These are phyloP conservation scores for Kurtzmaniella quercitrusa DNA, from an alignment of 1,139 yeast species.

Conservation along the genomic window DNA sequence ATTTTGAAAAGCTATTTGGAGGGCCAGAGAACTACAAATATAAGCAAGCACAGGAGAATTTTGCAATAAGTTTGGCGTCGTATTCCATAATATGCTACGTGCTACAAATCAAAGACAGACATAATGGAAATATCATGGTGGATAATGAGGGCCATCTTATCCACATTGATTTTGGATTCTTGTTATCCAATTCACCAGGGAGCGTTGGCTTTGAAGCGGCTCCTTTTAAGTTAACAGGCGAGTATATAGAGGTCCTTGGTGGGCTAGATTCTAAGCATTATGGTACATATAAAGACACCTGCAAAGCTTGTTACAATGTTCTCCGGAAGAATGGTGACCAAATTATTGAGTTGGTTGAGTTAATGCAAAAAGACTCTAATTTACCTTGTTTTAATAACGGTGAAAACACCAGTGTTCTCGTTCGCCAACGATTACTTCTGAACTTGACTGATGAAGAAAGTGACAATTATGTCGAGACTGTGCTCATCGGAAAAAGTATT, in stretches of 20 bases:
- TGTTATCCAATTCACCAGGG: constrained; percentile 91
- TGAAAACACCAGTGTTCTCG: constrained; percentile 69
- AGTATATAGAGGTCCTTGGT: constrained; percentile 82
- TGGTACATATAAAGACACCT: constrained; percentile 51
- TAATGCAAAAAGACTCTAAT: constrained; percentile 88
- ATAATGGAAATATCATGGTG: constrained; percentile 91
- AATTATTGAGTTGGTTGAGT: constrained; percentile 74
- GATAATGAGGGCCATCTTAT: constrained; percentile 93
- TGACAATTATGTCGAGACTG: constrained; percentile 70
- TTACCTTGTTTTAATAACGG: constrained; percentile 92
- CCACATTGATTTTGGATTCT: constrained; percentile 93
- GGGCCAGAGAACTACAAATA: constrained; percentile 46
- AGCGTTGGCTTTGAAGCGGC: constrained; percentile 96
- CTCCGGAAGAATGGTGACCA: constrained; percentile 70
- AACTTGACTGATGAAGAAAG: constrained; percentile 70
- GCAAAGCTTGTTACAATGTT: constrained; percentile 69
- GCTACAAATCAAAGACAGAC: constrained; percentile 90
- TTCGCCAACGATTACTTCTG: constrained; percentile 76
- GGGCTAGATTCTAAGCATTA: constrained; percentile 64
- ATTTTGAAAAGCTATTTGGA: constrained; percentile 74
- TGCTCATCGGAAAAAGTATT: constrained; percentile 70
- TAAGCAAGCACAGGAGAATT: constrained; percentile 73
- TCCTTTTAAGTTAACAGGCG: constrained; percentile 86
- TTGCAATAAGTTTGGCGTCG: constrained; percentile 80
- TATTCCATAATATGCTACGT: constrained; percentile 86